Percentiles rank a stretch among this genome's conserved stretches.
Evolutionary conservation across 1,139 yeast species (phyloP).

Genomic region (Yamadazyma membranifaciens): DNA sequence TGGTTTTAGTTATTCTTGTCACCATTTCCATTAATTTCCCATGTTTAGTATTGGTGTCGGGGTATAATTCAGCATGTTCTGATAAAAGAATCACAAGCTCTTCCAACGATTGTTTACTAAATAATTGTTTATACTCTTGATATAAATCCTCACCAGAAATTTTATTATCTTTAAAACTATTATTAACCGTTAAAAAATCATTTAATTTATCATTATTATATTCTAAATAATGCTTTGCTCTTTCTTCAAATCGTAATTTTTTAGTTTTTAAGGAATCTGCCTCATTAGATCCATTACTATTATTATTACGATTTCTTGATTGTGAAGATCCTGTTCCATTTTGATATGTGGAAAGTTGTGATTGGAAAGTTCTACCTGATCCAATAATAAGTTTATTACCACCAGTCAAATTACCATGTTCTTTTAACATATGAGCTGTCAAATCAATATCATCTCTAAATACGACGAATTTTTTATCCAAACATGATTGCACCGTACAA

Average conservation of each 20-base stretch:
- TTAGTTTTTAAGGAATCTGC: slow-evolving; percentile 51
- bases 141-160: slow-evolving; percentile 51
- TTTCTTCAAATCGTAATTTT: slow-evolving; percentile 69
- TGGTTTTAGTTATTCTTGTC: slow-evolving; percentile 18
- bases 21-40: slow-evolving; percentile 25
- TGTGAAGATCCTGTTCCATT: slow-evolving; percentile 9
- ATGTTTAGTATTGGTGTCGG: slow-evolving; percentile 30
- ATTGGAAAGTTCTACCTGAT: slow-evolving; percentile 52
- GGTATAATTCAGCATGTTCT: slow-evolving; percentile 57
- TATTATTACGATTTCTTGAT: slow-evolving; percentile 1
- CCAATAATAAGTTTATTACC: slow-evolving; percentile 44
- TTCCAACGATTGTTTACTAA: slow-evolving; percentile 36
- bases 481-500: slow-evolving; percentile 78
- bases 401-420: slow-evolving; percentile 66
- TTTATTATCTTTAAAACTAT: slow-evolving; percentile 44
- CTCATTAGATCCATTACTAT: slow-evolving; percentile 18
- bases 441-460: slow-evolving; percentile 84
- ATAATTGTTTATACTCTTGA: slow-evolving; percentile 51
- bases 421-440: slow-evolving; percentile 83
- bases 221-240: slow-evolving; percentile 76
- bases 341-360: slow-evolving; percentile 65
- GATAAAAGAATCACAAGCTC: slow-evolving; percentile 54
- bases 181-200: slow-evolving; percentile 51
- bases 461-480: slow-evolving; percentile 89
- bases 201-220: slow-evolving; percentile 49